These are phyloP conservation scores for Kockovaella imperatae DNA, from an alignment of 768 basidiomycete genomes.

Conservation along the genomic window DNA sequence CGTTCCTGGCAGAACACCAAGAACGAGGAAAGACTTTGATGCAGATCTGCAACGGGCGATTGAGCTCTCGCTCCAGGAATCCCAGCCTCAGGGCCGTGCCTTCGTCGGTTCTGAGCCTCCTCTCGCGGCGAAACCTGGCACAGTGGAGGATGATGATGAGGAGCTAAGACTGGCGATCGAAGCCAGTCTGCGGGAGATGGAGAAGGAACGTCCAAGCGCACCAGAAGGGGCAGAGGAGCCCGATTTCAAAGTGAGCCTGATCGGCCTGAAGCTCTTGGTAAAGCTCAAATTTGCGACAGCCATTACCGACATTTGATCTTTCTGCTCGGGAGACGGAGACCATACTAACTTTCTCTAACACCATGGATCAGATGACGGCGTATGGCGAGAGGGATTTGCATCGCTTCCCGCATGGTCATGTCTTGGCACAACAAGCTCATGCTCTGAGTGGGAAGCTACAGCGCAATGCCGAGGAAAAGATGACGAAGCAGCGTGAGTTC, in stretches of 20 bases:
- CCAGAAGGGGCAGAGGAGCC: slow-evolving; percentile 55
- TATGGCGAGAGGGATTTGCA: slow-evolving; percentile 71
- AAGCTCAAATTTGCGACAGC: slow-evolving; percentile 40
- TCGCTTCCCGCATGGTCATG: slow-evolving; percentile 72
- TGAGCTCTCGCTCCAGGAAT: slow-evolving; percentile 77
- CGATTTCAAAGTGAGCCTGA: slow-evolving; percentile 25
- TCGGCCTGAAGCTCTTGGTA: slow-evolving; percentile 8
- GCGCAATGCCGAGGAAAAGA: slow-evolving; percentile 73
- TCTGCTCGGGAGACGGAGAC: slow-evolving; percentile 72
- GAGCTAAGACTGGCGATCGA: slow-evolving; percentile 91
- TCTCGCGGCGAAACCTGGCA: slow-evolving; percentile 46
- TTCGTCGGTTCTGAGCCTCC: slow-evolving; percentile 57
- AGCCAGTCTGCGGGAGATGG: slow-evolving; percentile 73
- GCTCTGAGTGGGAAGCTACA: slow-evolving; percentile 71
- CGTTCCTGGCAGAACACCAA: slow-evolving; percentile 48
- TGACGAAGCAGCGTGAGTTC: slow-evolving; percentile 70
- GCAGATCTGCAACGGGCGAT: slow-evolving; percentile 90
- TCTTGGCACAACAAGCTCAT: slow-evolving; percentile 75
- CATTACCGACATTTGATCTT: slow-evolving; percentile 70
- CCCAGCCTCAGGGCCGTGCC: slow-evolving; percentile 50
- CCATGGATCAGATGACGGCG: slow-evolving; percentile 71
- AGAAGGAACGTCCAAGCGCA: slow-evolving; percentile 60
- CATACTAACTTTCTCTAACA: slow-evolving; percentile 83
- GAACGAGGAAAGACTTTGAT: slow-evolving; percentile 57
- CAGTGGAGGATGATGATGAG: slow-evolving; percentile 77